A percentile compares a stretch with the other conserved stretches of the same genome.
Evolutionary conservation across 495 filamentous ascomycete genomes (phyloP).

Genomic region (Wilcoxina mikolae): DNA sequence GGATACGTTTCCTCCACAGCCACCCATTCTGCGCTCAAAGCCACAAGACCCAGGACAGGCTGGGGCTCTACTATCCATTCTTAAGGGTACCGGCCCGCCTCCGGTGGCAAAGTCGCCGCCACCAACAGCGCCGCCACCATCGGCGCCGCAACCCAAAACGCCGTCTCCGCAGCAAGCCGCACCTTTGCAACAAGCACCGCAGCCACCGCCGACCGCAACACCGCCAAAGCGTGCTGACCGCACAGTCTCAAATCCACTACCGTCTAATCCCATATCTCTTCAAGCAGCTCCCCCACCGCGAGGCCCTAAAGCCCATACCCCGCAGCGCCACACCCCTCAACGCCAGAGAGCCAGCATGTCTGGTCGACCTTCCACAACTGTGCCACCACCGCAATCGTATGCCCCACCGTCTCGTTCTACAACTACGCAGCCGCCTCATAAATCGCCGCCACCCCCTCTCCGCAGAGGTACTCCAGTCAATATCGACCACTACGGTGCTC

Average conservation of each 20-base stretch:
- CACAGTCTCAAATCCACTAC: too few relatives aligned
- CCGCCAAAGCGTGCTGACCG: too few relatives aligned
- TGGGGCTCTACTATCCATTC: slow-evolving; percentile 20
- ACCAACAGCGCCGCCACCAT: slow-evolving; percentile 6
- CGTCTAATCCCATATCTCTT: background rate
- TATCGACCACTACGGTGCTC: slow-evolving; percentile 9
- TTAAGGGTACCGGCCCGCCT: slow-evolving; percentile 17
- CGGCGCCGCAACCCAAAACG: background rate
- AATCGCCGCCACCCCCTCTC: background rate
- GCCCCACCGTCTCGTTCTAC: background rate
- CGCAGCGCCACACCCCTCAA: slow-evolving; percentile 8
- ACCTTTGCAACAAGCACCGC: background rate
- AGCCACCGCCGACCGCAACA: background rate
- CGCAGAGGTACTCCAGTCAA: background rate
- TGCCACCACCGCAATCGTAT: background rate
- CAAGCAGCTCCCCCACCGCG: slow-evolving; percentile 5
- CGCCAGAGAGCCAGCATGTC: slow-evolving; percentile 4
- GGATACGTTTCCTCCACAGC: slow-evolving; percentile 10
- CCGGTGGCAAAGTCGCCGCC: slow-evolving; percentile 10
- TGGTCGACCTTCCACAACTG: slow-evolving; percentile 1
- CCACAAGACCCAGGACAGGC: slow-evolving; percentile 18
- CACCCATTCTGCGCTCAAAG: slow-evolving; percentile 6
- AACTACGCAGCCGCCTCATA: background rate
- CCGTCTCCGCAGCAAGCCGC: slow-evolving; percentile 1
- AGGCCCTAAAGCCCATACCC: slow-evolving; percentile 7